Base-by-base conservation (phyloP, 2,329 filamentous ascomycete species). In the Chaetomium sp. region DNA sequence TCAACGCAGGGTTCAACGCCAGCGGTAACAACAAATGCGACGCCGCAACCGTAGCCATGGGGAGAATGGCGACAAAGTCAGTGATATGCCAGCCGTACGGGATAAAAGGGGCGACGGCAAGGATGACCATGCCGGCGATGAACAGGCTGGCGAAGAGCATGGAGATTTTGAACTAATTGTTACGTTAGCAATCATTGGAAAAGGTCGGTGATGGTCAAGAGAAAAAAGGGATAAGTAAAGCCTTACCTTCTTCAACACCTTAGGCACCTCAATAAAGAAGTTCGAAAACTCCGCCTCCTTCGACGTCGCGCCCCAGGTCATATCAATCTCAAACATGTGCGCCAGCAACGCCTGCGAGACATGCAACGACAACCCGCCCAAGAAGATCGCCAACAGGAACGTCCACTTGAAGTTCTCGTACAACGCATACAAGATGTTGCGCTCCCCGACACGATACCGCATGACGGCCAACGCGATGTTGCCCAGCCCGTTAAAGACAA, bases 251-350 rank as follows among this genome's bases (percentile, higher is more conserved):
- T 85, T 86, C 64, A 92, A 69, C 42, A 95, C 87, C 68, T 87
- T 87, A 37, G 87, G 86, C 14, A 91, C 81, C 68, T 94, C 89
- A 58, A 89, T 87, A 72, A 91, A 92, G 72, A 95, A 95, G 70
- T 89, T 88, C 33, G 87, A 86, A 66, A 87, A 85, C 65, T 90
- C 86, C 49, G 82, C 82, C 73, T 95, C 90, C 73, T 95, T 95
- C 42, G 85, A 81, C 0, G 90, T 95, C 1, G 89, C 84, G 50
- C 89, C 89, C 89, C 89, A 94, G 3, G 81, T 82, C 86, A 94
- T 92, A 71, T 94, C 80, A 67, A 92, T 84, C 72, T 88, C 84
- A 68, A 94, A 88, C 81, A 94, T 89, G 74, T 95, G 90, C 4
- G 84, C 79, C 46, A 94, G 72, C 37, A 95, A 76, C 1, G 89